These are phyloP conservation scores for Salix udensis DNA, from an alignment of 345 rosid genomes.

Conservation along the genomic window DNA sequence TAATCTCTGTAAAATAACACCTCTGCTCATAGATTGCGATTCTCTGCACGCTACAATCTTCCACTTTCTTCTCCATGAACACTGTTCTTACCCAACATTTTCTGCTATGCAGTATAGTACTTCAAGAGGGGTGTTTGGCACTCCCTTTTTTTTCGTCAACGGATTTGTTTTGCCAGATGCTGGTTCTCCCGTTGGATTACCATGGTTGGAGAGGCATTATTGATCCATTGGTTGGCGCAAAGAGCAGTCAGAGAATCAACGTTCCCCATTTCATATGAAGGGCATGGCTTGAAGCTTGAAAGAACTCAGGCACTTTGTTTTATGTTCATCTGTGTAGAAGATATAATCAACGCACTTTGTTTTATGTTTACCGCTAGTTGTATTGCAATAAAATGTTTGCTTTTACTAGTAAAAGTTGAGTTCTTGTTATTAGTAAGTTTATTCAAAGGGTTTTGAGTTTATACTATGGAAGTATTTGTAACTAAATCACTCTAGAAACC, in stretches of 20 bases:
- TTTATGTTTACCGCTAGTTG: background rate
- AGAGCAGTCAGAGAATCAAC: constrained; percentile 2
- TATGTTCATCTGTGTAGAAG: background rate
- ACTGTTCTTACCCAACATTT: background rate
- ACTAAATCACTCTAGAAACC: no score
- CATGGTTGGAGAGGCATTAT: constrained; percentile 60
- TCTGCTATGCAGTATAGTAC: constrained; percentile 56
- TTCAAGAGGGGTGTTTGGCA: constrained; percentile 65
- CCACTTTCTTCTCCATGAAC: background rate
- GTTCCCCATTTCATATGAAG: constrained; percentile 7
- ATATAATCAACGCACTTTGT: background rate
- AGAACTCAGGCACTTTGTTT: background rate
- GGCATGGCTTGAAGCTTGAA: background rate
- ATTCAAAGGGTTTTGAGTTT: no score
- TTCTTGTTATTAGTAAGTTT: no score
- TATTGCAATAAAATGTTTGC: background rate
- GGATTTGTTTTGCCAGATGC: constrained; percentile 62
- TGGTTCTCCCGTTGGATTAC: constrained; percentile 45
- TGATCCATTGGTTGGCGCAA: constrained; percentile 47
- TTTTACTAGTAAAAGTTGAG: no score
- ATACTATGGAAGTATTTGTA: no score
- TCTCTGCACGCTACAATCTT: background rate
- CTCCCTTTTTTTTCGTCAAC: constrained; percentile 67
- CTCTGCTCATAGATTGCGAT: background rate
- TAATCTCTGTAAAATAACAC: no score